A percentile compares a stretch with the other conserved stretches of the same genome.
phyloP scores from a whole-genome alignment of 345 rosid species.

The Turritis glabra region DNA sequence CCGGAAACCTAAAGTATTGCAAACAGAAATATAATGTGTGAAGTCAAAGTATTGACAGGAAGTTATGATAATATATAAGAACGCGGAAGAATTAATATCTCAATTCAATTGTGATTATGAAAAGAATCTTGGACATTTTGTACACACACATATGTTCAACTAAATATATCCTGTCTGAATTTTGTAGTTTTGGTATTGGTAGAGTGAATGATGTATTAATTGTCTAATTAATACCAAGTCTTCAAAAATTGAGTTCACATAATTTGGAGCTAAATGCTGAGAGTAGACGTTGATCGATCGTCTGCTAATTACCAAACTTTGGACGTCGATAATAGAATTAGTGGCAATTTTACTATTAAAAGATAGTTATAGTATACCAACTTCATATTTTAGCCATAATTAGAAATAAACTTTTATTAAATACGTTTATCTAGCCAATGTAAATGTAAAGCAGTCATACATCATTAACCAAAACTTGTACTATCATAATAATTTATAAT shows the following conservation, averaged over 20 bases:
- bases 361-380: neutral
- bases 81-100: slow-evolving; percentile 4
- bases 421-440: neutral
- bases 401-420: neutral
- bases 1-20: neutral
- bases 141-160: slow-evolving; percentile 15
- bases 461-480: neutral
- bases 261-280: neutral
- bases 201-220: slow-evolving; percentile 1
- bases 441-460: neutral
- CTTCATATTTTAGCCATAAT: neutral
- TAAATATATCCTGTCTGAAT: neutral
- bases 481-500: neutral
- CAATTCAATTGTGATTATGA: slow-evolving; percentile 16
- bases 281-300: neutral
- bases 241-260: slow-evolving; percentile 22
- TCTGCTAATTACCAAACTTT: neutral
- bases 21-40: neutral
- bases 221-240: slow-evolving; percentile 3
- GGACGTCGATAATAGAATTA: neutral
- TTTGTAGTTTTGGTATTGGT: slow-evolving; percentile 10
- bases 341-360: neutral
- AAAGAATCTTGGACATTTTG: slow-evolving; percentile 36
- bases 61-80: neutral
- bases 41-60: slow-evolving; percentile 29